Conservation (phyloP, 2,329 filamentous ascomycete genomes). For the Coniochaeta prunicola region DNA sequence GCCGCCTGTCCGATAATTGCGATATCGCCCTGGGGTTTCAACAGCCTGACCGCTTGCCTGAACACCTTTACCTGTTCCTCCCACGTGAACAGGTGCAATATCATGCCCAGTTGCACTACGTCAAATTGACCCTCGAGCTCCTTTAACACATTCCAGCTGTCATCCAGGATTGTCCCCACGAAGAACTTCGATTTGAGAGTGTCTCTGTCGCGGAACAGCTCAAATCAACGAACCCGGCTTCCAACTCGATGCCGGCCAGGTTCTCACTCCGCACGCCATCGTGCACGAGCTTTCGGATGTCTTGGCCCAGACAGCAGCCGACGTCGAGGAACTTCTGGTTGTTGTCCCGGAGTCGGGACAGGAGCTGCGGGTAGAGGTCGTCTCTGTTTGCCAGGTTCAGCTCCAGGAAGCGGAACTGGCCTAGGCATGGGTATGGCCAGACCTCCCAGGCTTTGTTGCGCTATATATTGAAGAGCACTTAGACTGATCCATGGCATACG, state of each 20-base stretch:
- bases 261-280: slow-evolving; percentile 22
- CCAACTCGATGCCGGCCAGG: slow-evolving; percentile 26
- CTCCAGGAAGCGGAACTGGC: slow-evolving; percentile 32
- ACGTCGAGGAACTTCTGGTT: slow-evolving; percentile 29
- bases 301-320: slow-evolving; percentile 32
- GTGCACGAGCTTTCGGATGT: slow-evolving; percentile 30
- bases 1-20: slow-evolving; percentile 21
- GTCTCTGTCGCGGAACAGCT: slow-evolving; percentile 24
- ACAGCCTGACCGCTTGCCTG: slow-evolving; percentile 19
- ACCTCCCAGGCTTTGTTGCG: slow-evolving; percentile 16
- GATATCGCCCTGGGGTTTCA: slow-evolving; percentile 14
- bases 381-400: slow-evolving; percentile 24
- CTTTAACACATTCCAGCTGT: slow-evolving; percentile 18
- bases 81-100: slow-evolving; percentile 23
- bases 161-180: slow-evolving; percentile 25
- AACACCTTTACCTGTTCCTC: not conserved
- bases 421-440: slow-evolving; percentile 34
- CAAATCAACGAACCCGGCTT: slow-evolving; percentile 27
- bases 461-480: not conserved
- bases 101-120: slow-evolving; percentile 17
- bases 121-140: slow-evolving; percentile 8
- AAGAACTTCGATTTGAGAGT: slow-evolving; percentile 15
- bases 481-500: not conserved
- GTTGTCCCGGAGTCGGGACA: slow-evolving; percentile 13
- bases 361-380: slow-evolving; percentile 20